phyloP scores from a whole-genome alignment of 2,329 filamentous ascomycete species.

The Alternaria triticina region DNA sequence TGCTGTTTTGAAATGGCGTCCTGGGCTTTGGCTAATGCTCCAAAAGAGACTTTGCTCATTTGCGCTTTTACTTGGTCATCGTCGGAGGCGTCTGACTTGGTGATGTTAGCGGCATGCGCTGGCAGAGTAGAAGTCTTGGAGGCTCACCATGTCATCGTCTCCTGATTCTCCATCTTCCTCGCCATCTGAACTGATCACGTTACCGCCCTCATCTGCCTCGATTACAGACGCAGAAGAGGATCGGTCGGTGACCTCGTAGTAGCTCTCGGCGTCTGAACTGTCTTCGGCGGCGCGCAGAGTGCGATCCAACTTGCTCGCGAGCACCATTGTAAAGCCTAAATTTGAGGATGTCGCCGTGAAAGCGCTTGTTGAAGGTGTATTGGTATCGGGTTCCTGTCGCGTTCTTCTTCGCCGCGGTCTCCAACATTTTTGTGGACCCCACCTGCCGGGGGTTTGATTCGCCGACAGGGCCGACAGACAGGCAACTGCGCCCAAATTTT shows the following conservation, averaged over 20 bases:
- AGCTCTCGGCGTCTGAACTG: constrained; percentile 46
- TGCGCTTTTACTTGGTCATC: constrained; percentile 52
- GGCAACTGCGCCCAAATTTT: constrained; percentile 16
- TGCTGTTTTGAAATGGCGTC: constrained; percentile 62
- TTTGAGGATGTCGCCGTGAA: not conserved
- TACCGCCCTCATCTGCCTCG: constrained; percentile 46
- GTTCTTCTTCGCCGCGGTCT: not conserved
- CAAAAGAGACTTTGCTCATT: constrained; percentile 77
- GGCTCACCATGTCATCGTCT: constrained; percentile 39
- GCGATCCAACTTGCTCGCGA: constrained; percentile 45
- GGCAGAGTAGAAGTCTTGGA: not conserved
- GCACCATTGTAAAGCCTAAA: constrained; percentile 30
- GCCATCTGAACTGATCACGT: constrained; percentile 46
- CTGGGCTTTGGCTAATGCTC: constrained; percentile 87
- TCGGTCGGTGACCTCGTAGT: constrained; percentile 49
- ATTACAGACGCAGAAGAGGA: constrained; percentile 50
- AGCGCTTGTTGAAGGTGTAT: not conserved
- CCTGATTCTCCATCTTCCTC: constrained; percentile 26
- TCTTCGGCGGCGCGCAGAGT: constrained; percentile 46
- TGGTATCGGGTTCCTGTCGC: not conserved
- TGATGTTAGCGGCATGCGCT: constrained; percentile 11
- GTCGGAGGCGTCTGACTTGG: constrained; percentile 44
- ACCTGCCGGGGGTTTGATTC: constrained; percentile 14
- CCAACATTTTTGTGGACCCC: constrained; percentile 23
- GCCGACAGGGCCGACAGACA: constrained; percentile 19